phyloP scores from a whole-genome alignment of 805 yeast species.

The Candida hungchunana region DNA sequence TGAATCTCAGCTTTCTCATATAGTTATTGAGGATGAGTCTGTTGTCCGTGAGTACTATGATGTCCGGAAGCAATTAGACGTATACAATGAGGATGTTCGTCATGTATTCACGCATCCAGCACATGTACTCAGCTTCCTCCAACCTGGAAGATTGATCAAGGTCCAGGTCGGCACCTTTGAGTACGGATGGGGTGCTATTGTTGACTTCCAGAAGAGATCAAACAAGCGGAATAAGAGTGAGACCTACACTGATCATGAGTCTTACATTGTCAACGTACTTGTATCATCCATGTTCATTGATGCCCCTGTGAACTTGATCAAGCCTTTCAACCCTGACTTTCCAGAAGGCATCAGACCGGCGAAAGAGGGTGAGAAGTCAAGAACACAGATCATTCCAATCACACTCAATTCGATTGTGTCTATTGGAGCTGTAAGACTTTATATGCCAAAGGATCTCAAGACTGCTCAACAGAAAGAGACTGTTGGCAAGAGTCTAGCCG shows the following conservation, averaged over 20 bases:
- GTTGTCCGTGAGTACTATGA: conserved; percentile 80
- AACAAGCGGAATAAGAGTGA: conserved; percentile 56
- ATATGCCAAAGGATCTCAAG: conserved; percentile 71
- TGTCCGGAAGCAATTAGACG: conserved; percentile 62
- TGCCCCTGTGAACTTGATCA: conserved; percentile 77
- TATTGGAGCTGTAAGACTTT: conserved; percentile 76
- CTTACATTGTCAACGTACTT: conserved; percentile 82
- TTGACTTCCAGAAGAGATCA: conserved; percentile 66
- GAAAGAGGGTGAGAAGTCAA: conserved; percentile 60
- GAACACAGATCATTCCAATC: conserved; percentile 78
- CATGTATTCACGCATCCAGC: conserved; percentile 90
- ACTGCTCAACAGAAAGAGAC: conserved; percentile 57
- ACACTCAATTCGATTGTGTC: conserved; percentile 71
- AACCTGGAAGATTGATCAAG: conserved; percentile 81
- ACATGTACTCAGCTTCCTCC: conserved; percentile 75
- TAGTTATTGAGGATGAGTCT: conserved; percentile 69
- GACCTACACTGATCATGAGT: conserved; percentile 76
- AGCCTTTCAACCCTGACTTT: conserved; percentile 70
- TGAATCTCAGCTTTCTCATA: conserved; percentile 41
- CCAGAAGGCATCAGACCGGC: conserved; percentile 92
- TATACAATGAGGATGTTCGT: conserved; percentile 70
- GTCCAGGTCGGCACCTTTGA: conserved; percentile 56
- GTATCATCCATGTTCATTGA: conserved; percentile 74
- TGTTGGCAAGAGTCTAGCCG: conserved; percentile 67
- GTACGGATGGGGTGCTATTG: conserved; percentile 97